A percentile compares a stretch with the other conserved stretches of the same genome.
phyloP scores from a whole-genome alignment of 805 yeast species.

The Myxozyma vanderwaltii region DNA sequence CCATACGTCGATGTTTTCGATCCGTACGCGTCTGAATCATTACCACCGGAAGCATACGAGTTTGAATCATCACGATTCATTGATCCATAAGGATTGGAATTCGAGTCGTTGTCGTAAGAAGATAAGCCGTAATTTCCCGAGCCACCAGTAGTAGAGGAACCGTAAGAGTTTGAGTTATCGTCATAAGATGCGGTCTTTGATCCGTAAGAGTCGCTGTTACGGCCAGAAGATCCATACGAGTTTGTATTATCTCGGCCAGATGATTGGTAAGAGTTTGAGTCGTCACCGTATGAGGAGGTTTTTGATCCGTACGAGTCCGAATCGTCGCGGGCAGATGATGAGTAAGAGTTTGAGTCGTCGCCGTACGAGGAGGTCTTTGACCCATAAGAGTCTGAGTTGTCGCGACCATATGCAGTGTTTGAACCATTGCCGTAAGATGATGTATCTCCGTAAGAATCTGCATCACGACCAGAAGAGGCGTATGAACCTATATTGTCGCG shows the following conservation, averaged over 20 bases:
- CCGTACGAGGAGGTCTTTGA: not conserved
- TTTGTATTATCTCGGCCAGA: too few species aligned
- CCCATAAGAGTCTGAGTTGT: not conserved
- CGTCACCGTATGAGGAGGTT: not conserved
- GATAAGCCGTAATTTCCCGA: too few species aligned
- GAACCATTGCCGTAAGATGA: too few species aligned
- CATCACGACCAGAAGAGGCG: not conserved
- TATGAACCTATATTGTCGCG: not conserved
- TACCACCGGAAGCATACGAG: too few species aligned
- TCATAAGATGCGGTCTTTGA: not conserved
- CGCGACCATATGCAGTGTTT: not conserved
- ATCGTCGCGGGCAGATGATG: conserved; percentile 1
- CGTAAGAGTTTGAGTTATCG: not conserved
- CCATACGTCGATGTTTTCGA: too few species aligned
- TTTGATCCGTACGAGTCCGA: not conserved
- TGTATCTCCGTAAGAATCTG: too few species aligned
- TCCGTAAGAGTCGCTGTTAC: not conserved
- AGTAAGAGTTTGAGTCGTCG: not conserved
- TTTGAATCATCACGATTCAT: too few species aligned
- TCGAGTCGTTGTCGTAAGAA: too few species aligned
- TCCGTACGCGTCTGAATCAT: too few species aligned
- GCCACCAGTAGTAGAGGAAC: too few species aligned
- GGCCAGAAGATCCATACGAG: too few species aligned
- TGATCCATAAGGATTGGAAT: too few species aligned
- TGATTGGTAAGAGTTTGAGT: not conserved